Evolutionary conservation across 495 filamentous ascomycete species (phyloP).

Genomic region (Hypomontagnella submonticulosa): DNA sequence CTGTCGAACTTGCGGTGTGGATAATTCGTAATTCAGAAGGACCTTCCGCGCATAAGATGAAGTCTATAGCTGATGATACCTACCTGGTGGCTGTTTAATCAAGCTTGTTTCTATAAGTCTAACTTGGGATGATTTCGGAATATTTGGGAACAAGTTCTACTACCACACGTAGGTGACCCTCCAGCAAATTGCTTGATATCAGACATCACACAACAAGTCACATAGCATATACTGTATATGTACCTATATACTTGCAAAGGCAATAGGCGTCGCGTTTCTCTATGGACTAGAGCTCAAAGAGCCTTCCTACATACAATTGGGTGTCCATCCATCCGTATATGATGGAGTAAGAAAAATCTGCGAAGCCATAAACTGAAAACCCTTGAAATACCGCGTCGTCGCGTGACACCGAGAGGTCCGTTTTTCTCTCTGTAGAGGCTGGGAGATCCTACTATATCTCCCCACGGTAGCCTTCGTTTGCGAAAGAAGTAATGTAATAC

Average conservation of each 20-base stretch:
- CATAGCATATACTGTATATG: not conserved
- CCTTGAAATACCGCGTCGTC: constrained; percentile 16
- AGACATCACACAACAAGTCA: too few relatives aligned
- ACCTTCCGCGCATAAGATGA: too few relatives aligned
- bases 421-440: constrained; percentile 19
- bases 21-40: too few relatives aligned
- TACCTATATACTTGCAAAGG: constrained; percentile 1
- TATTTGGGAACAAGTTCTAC: too few relatives aligned
- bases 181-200: too few relatives aligned
- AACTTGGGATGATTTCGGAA: too few relatives aligned
- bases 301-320: constrained; percentile 27
- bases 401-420: constrained; percentile 12
- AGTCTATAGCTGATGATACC: too few relatives aligned
- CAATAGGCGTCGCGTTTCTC: constrained; percentile 25
- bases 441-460: constrained; percentile 18
- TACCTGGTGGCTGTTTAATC: too few relatives aligned
- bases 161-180: too few relatives aligned
- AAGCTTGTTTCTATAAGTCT: too few relatives aligned
- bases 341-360: constrained; percentile 14
- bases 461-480: not conserved
- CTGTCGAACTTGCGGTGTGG: too few relatives aligned
- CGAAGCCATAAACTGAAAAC: constrained; percentile 16
- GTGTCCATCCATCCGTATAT: constrained; percentile 15
- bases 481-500: constrained; percentile 33
- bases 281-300: constrained; percentile 24